Evolutionary conservation across 2,329 filamentous ascomycete species (phyloP).

Genomic region (Ophiosphaerella herpotricha): DNA sequence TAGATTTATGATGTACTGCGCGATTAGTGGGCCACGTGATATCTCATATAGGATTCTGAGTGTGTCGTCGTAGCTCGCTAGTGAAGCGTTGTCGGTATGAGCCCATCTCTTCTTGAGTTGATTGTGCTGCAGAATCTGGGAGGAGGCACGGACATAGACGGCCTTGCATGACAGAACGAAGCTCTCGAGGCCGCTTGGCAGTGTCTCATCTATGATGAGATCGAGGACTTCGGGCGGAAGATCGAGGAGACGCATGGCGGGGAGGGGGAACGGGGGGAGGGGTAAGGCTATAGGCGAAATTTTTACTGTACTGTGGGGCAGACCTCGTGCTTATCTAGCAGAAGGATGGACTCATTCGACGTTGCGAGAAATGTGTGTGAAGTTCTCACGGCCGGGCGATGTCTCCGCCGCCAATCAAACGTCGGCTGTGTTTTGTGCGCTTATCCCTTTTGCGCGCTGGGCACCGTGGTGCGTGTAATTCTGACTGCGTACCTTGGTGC

Average conservation of each 20-base stretch:
- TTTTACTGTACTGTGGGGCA: too few species aligned
- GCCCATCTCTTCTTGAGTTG: constrained; percentile 30
- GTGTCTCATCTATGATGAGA: constrained; percentile 32
- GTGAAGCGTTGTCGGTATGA: constrained; percentile 20
- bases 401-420: too few species aligned
- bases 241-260: constrained; percentile 36
- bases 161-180: constrained; percentile 39
- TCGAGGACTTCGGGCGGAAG: constrained; percentile 41
- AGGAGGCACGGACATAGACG: constrained; percentile 28
- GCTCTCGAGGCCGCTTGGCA: constrained; percentile 32
- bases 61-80: constrained; percentile 21
- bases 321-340: too few species aligned
- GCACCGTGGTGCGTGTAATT: too few species aligned
- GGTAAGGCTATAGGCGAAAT: neutral
- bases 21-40: constrained; percentile 30
- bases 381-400: too few species aligned
- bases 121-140: constrained; percentile 37
- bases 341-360: too few species aligned
- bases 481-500: too few species aligned
- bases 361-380: too few species aligned
- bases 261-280: neutral
- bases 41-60: constrained; percentile 33
- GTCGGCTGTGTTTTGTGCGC: too few species aligned
- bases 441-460: too few species aligned
- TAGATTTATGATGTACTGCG: constrained; percentile 35